Base-by-base conservation (phyloP, 495 filamentous ascomycete species). In the Amorphotheca resinae region DNA sequence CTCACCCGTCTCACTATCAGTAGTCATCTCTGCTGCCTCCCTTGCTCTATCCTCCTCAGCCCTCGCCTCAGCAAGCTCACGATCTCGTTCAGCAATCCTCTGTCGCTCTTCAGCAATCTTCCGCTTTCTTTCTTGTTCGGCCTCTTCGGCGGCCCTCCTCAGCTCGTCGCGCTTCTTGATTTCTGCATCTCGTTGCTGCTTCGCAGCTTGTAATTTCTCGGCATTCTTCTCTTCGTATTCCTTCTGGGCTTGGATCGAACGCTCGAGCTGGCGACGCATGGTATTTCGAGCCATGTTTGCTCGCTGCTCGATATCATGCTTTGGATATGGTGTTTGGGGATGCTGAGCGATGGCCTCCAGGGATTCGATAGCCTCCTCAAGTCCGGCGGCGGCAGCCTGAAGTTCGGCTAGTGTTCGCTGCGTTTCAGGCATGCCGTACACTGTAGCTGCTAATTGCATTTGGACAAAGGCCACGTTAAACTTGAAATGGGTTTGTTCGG, bases 381-480 rank as follows among this genome's bases (percentile, higher is more conserved):
- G 77, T n/a, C 86, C 91, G 12, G 73, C 70, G 0, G 73, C 71
- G 6, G 91, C 91, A 20, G 70, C 44, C 34, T 55, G 14, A 17
- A 58, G 45, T 44, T 95, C 86, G 36, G 69, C 72, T 0, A 91
- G 67, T 0, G 79, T 85, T 33, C 85, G 76, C 48, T 93, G 82
- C 0, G 69, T 70, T 46, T 93, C 81, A 20, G 69, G 66, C 15
- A 95, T 70, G 37, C 63, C 68, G 64, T 86, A 76, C n/a, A 94
- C 73, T 28, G 82, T 69, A 20, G 79, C 77, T 25, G 89, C 88
- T 39, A 95, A 75, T 58, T 95, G 87, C 47, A 93, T 87, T 56
- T 96, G 88, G 14, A 95, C 86, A 49, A 95, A 98, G 17, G 91
- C 91, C 12, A 98, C 84, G 58, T 98, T 98, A 73, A 98, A 98